Evolutionary conservation across 306 rosid genomes (phyloP).

Genomic region (Adenanthera pavonina): DNA sequence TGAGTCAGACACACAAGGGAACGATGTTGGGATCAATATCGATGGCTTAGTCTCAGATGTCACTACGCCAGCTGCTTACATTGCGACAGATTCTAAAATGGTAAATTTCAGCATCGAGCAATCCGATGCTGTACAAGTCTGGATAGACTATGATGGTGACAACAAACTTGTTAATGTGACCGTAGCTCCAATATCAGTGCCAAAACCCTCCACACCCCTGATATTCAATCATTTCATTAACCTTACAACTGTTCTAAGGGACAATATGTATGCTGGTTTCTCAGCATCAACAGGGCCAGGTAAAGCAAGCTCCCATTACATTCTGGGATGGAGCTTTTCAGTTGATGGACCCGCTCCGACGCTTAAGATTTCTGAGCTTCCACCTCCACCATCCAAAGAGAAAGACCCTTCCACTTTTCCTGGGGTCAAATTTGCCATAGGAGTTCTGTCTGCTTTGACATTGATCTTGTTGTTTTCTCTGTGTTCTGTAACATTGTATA

Average conservation of each 20-base stretch:
- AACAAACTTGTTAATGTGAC: constrained; percentile 47
- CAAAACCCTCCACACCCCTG: constrained; percentile 49
- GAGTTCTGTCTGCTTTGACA: constrained; percentile 41
- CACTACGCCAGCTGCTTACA: constrained; percentile 47
- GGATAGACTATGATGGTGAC: constrained; percentile 71
- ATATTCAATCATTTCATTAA: background rate
- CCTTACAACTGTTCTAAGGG: constrained; percentile 29
- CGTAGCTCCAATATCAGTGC: constrained; percentile 36
- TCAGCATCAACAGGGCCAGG: constrained; percentile 66
- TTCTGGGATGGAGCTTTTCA: constrained; percentile 74
- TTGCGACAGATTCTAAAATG: background rate
- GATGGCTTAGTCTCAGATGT: constrained; percentile 15
- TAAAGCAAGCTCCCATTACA: constrained; percentile 67
- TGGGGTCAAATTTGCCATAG: constrained; percentile 13
- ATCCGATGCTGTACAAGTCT: constrained; percentile 52
- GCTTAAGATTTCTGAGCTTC: constrained; percentile 49
- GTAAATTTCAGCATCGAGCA: constrained; percentile 48
- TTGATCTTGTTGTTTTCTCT: constrained; percentile 41
- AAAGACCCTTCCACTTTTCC: constrained; percentile 31
- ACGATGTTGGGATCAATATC: constrained; percentile 67
- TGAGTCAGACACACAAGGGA: constrained; percentile 42
- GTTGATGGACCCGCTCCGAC: constrained; percentile 40
- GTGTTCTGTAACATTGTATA: constrained; percentile 32
- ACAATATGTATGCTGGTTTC: constrained; percentile 62
- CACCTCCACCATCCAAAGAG: constrained; percentile 49